Evolutionary conservation across 2,329 filamentous ascomycete species (phyloP).

Genomic region (Xylariaceae sp.): DNA sequence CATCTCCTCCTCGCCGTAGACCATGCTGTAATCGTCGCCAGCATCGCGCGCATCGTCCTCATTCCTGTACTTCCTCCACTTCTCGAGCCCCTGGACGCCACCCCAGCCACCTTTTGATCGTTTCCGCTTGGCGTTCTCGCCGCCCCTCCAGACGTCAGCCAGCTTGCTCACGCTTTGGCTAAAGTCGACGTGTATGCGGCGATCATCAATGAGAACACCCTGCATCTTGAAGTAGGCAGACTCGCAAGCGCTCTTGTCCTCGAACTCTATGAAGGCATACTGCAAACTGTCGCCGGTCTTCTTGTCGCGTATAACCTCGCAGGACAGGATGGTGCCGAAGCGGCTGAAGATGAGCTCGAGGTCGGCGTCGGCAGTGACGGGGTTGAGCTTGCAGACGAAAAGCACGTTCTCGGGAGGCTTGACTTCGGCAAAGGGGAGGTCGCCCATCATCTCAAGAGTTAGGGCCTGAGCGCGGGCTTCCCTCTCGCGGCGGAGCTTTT

Average conservation of each 20-base stretch:
- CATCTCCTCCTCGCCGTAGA: constrained; percentile 74
- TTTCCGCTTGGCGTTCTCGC: constrained; percentile 77
- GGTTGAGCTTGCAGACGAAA: constrained; percentile 98
- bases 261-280: constrained; percentile 97
- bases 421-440: constrained; percentile 94
- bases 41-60: constrained; percentile 46
- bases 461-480: constrained; percentile 92
- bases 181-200: constrained; percentile 97
- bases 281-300: constrained; percentile 93
- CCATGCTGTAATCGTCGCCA: constrained; percentile 66
- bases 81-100: constrained; percentile 83
- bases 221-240: constrained; percentile 99
- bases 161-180: constrained; percentile 90
- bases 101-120: constrained; percentile 67
- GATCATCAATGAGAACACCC: constrained; percentile 91
- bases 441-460: constrained; percentile 96
- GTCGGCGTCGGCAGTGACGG: constrained; percentile 92
- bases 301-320: constrained; percentile 92
- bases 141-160: constrained; percentile 83
- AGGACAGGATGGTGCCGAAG: constrained; percentile 91
- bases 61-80: constrained; percentile 84
- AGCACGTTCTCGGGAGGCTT: constrained; percentile 95
- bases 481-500: constrained; percentile 77
- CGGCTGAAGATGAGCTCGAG: constrained; percentile 94
- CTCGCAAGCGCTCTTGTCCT: constrained; percentile 89